These are phyloP conservation scores for Pachysandra terminalis DNA, from an alignment of 164 flowering plant genomes.

Conservation along the genomic window DNA sequence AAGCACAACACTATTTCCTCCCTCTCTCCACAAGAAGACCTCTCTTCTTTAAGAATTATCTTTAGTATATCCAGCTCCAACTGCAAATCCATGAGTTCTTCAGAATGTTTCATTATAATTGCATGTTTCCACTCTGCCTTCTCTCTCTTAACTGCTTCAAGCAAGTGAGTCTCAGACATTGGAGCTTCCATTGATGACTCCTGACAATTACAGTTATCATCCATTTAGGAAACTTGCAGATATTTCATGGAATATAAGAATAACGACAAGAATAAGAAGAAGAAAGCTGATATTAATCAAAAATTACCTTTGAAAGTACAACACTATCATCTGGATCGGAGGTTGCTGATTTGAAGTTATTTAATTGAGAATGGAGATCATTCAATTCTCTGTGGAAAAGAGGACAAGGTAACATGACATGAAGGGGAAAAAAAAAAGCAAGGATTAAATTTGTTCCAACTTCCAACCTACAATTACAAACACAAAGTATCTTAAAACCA, in stretches of 20 bases:
- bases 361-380: constrained; percentile 40
- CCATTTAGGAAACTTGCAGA: constrained; percentile 4
- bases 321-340: constrained; percentile 18
- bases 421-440: too few relatives aligned
- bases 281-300: background rate
- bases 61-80: constrained; percentile 82
- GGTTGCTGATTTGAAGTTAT: constrained; percentile 23
- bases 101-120: constrained; percentile 31
- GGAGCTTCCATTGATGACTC: constrained; percentile 28
- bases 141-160: constrained; percentile 22
- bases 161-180: constrained; percentile 16
- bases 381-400: constrained; percentile 61
- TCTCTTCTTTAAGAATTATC: constrained; percentile 78
- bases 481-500: background rate
- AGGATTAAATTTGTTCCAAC: background rate
- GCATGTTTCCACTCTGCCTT: constrained; percentile 22
- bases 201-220: constrained; percentile 29
- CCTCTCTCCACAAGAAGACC: constrained; percentile 33
- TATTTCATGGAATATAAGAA: background rate
- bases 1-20: constrained; percentile 45
- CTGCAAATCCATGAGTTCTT: constrained; percentile 66
- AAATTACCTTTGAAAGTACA: constrained; percentile 32
- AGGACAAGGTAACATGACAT: constrained; percentile 4
- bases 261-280: too few relatives aligned
- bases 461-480: background rate